A percentile compares a stretch with the other conserved stretches of the same genome.
phyloP scores from a whole-genome alignment of 2,329 filamentous ascomycete genomes.

The Paraconiothyrium brasiliense region DNA sequence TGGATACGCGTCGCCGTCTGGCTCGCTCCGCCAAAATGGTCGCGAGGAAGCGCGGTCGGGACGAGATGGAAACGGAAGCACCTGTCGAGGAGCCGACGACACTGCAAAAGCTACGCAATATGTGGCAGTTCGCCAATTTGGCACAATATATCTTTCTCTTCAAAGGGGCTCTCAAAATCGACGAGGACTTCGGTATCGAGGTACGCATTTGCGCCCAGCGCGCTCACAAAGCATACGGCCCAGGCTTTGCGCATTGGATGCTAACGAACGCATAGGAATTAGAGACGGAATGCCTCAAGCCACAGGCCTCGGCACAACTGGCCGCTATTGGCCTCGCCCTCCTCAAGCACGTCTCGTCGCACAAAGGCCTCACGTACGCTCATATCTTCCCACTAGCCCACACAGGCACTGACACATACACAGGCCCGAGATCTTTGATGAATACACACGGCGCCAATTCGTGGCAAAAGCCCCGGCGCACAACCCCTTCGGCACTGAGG shows the following conservation, averaged over 20 bases:
- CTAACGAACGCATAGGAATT: conserved; percentile 71
- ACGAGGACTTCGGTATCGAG: conserved; percentile 88
- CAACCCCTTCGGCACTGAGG: conserved; percentile 87
- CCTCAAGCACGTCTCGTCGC: conserved; percentile 92
- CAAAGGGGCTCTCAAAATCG: conserved; percentile 86
- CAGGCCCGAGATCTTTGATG: conserved; percentile 88
- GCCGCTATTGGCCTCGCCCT: conserved; percentile 84
- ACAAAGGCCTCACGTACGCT: conserved; percentile 87
- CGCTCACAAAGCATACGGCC: conserved; percentile 11
- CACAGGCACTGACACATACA: conserved; percentile 27
- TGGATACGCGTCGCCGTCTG: conserved; percentile 20
- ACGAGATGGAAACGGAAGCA: conserved; percentile 64
- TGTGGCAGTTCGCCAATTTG: conserved; percentile 95
- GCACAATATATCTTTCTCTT: conserved; percentile 95
- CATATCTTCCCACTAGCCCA: conserved; percentile 3
- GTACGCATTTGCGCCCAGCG: conserved; percentile 61
- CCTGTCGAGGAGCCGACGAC: conserved; percentile 52
- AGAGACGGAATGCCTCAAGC: conserved; percentile 87
- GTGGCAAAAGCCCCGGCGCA: conserved; percentile 77
- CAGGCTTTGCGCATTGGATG: conserved; percentile 24
- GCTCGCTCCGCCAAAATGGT: conserved; percentile 51
- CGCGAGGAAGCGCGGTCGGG: conserved; percentile 53
- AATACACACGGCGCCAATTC: conserved; percentile 91
- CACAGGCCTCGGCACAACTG: conserved; percentile 74
- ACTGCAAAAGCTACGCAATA: conserved; percentile 79